Evolutionary conservation across 176 grass and related monocot species (phyloP).

Genomic region (Microstegium vimineum): DNA sequence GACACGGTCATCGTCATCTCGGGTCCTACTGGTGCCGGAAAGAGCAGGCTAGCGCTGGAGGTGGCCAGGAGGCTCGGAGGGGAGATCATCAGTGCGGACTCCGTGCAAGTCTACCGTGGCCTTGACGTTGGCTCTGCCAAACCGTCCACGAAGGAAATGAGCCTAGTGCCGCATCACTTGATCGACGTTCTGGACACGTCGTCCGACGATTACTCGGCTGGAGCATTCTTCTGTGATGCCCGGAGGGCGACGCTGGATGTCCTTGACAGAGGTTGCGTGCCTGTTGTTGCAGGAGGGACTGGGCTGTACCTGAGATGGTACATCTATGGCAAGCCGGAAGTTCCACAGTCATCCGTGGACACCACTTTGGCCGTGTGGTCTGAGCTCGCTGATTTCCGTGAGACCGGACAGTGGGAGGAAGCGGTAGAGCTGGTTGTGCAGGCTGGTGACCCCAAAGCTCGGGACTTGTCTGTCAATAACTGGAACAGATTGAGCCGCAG

Average conservation of each 20-base stretch:
- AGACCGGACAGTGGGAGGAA: slow-evolving; percentile 52
- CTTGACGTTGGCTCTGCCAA: slow-evolving; percentile 82
- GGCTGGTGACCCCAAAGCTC: slow-evolving; percentile 61
- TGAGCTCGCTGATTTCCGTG: slow-evolving; percentile 49
- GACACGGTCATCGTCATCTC: slow-evolving; percentile 73
- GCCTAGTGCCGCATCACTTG: slow-evolving; percentile 56
- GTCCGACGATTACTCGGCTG: slow-evolving; percentile 67
- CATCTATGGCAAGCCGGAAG: slow-evolving; percentile 76
- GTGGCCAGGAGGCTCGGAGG: slow-evolving; percentile 61
- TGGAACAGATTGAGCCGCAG: slow-evolving; percentile 35
- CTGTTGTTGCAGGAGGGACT: slow-evolving; percentile 62
- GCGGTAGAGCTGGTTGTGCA: slow-evolving; percentile 63
- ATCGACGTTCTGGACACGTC: slow-evolving; percentile 54
- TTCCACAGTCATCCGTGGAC: slow-evolving; percentile 51
- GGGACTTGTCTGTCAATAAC: slow-evolving; percentile 48
- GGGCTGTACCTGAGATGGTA: slow-evolving; percentile 84
- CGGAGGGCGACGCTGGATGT: slow-evolving; percentile 46
- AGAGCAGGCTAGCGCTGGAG: slow-evolving; percentile 66
- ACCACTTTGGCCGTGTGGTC: slow-evolving; percentile 33
- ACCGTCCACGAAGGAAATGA: slow-evolving; percentile 31
- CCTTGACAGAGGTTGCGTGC: slow-evolving; percentile 43
- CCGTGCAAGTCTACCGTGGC: slow-evolving; percentile 64
- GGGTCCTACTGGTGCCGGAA: slow-evolving; percentile 52
- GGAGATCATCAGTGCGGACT: slow-evolving; percentile 72
- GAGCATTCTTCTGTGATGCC: slow-evolving; percentile 58